These are phyloP conservation scores for Xerocomellus amylosporus DNA, from an alignment of 768 basidiomycete species.

Conservation along the genomic window DNA sequence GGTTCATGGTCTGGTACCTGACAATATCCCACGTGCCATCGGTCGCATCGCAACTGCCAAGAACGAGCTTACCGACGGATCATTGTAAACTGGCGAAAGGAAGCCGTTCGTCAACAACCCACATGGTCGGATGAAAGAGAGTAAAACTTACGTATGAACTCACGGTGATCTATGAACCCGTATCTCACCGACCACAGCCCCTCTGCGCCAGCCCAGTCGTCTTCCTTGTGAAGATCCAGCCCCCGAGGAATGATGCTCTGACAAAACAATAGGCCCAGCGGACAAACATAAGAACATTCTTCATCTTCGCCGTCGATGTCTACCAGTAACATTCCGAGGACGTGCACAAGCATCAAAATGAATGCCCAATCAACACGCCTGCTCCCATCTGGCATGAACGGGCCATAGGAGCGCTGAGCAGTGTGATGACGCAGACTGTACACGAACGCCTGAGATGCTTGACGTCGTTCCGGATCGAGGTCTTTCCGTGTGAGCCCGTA, in stretches of 20 bases:
- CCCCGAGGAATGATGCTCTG: constrained; percentile 47
- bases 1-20: constrained; percentile 32
- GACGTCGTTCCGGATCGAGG: constrained; percentile 28
- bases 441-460: constrained; percentile 50
- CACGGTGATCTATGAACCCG: constrained; percentile 66
- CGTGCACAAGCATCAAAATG: constrained; percentile 52
- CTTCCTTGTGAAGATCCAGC: constrained; percentile 31
- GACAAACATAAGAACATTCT: constrained; percentile 34
- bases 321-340: constrained; percentile 52
- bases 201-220: constrained; percentile 41
- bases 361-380: constrained; percentile 59
- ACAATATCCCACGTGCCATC: not conserved
- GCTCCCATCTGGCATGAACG: constrained; percentile 45
- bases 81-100: constrained; percentile 47
- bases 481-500: constrained; percentile 55
- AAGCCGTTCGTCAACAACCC: constrained; percentile 3
- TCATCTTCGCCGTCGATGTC: constrained; percentile 36
- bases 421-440: constrained; percentile 62
- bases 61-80: constrained; percentile 26
- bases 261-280: constrained; percentile 50
- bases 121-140: not conserved
- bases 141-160: constrained; percentile 52
- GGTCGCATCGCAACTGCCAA: not conserved
- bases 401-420: constrained; percentile 51
- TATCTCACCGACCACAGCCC: constrained; percentile 65